Base-by-base conservation (phyloP, 2,329 filamentous ascomycete species). In the Talaromyces albobiverticillius region DNA sequence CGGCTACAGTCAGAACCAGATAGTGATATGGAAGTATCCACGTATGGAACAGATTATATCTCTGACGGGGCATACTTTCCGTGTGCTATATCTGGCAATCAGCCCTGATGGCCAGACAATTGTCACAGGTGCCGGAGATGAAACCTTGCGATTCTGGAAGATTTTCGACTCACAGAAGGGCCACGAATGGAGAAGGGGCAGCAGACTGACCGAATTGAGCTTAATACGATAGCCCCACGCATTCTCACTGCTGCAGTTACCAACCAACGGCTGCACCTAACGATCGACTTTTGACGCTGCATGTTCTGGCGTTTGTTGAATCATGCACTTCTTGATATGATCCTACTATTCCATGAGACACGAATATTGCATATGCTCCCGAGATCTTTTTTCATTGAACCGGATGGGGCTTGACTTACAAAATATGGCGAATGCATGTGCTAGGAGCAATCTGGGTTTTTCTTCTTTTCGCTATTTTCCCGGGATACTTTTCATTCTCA, bases 21-120 rank as follows among this genome's bases (percentile, higher is more conserved):
- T 99, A 64, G 93, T 97, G 34, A 90, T 99, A 53, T 99, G 94
- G 94, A 99, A 99, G 68, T 99, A 99, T 67, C 94, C 94, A 1
- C 92, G 88, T 61, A 97, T 99, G 94, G 90, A 90, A 46, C 94
- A 97, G 70, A 91, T 99, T 8, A 93, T 90, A 38, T 95, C 90
- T 61, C 78, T 99, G 43, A 99, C 94, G 0, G 94, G 94, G 0
- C 94, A 99, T 71, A 99, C 94, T 1, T 97, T 95, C 72, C 88
- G 94, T 66, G 94, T 99, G 11, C 79, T 99, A 3, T 99, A 97
- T 70, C 80, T 99, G 50, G 92, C 92, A 29, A 97, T 97, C 91
- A 96, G 92, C 67, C 94, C 94, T 1, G 93, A 97, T 66, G 94
- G 94, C 16, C 85, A 92, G 62, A 89, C 90, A 2, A 89, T 99